These are phyloP conservation scores for Colletotrichum magnum DNA, from an alignment of 2,329 filamentous ascomycete species.

Conservation along the genomic window DNA sequence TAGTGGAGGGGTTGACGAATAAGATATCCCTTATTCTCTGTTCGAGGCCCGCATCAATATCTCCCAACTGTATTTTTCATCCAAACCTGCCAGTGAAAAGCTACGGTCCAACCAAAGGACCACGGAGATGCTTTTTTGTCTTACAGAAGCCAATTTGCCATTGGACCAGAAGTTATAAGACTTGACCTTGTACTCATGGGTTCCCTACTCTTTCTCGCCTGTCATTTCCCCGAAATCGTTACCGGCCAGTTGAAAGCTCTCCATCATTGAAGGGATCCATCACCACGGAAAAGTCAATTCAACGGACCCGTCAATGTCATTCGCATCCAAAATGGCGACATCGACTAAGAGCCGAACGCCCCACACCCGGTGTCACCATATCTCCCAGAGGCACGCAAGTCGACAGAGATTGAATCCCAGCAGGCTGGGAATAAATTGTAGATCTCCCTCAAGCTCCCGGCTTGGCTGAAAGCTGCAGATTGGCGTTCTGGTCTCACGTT, in stretches of 20 bases:
- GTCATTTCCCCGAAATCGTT: background rate
- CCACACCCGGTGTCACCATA: background rate
- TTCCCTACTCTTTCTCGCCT: background rate
- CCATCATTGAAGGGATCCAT: background rate
- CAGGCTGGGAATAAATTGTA: background rate
- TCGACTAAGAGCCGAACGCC: background rate
- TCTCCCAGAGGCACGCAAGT: background rate
- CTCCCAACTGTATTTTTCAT: too few species aligned
- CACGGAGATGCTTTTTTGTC: too few species aligned
- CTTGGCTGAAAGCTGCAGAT: background rate
- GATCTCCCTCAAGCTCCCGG: conserved; percentile 11
- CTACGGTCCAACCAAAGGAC: too few species aligned
- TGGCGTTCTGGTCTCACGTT: background rate
- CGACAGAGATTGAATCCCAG: background rate
- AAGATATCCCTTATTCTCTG: too few species aligned
- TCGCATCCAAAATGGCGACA: conserved; percentile 9
- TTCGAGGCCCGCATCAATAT: too few species aligned
- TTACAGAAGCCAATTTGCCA: too few species aligned
- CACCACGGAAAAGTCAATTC: background rate
- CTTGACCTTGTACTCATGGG: too few species aligned
- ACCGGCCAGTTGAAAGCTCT: too few species aligned
- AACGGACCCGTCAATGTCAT: conserved; percentile 7
- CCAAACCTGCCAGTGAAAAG: too few species aligned
- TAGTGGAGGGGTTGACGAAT: too few species aligned
- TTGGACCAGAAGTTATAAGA: too few species aligned